Percentiles rank a stretch among this genome's conserved stretches.
Evolutionary conservation across 2,329 filamentous ascomycete species (phyloP).

Genomic region (Pyrenophora seminiperda): DNA sequence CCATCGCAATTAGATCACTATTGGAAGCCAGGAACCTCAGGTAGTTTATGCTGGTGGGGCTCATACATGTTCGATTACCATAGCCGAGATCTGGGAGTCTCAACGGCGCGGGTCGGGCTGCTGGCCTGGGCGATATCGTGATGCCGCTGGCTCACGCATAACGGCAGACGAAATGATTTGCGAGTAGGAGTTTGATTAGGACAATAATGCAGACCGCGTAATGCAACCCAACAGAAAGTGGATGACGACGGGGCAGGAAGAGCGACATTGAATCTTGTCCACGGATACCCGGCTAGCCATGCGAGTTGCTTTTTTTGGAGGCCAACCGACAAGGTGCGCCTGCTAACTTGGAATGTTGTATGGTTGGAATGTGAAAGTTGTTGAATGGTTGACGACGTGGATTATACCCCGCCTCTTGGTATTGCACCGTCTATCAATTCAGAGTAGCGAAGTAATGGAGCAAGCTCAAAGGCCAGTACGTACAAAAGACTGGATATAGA

Average conservation of each 20-base stretch:
- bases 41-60: conserved; percentile 1
- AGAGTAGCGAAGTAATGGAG: too few relatives aligned
- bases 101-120: conserved; percentile 1
- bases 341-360: too few relatives aligned
- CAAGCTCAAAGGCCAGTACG: too few relatives aligned
- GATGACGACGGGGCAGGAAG: background rate
- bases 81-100: background rate
- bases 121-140: background rate
- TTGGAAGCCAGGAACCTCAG: background rate
- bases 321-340: too few relatives aligned
- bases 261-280: background rate
- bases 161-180: conserved; percentile 5
- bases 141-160: conserved; percentile 1
- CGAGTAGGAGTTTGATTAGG: background rate
- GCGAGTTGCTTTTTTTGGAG: too few relatives aligned
- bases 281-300: background rate
- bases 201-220: background rate
- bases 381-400: too few relatives aligned
- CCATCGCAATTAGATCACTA: background rate
- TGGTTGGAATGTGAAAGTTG: too few relatives aligned
- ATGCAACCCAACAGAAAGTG: background rate
- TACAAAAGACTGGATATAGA: too few relatives aligned
- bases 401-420: too few relatives aligned
- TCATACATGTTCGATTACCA: background rate
- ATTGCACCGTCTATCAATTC: too few relatives aligned